A percentile compares a stretch with the other conserved stretches of the same genome.
These are phyloP conservation scores for Kondoa subrosea DNA, from an alignment of 768 basidiomycete species.

Conservation along the genomic window DNA sequence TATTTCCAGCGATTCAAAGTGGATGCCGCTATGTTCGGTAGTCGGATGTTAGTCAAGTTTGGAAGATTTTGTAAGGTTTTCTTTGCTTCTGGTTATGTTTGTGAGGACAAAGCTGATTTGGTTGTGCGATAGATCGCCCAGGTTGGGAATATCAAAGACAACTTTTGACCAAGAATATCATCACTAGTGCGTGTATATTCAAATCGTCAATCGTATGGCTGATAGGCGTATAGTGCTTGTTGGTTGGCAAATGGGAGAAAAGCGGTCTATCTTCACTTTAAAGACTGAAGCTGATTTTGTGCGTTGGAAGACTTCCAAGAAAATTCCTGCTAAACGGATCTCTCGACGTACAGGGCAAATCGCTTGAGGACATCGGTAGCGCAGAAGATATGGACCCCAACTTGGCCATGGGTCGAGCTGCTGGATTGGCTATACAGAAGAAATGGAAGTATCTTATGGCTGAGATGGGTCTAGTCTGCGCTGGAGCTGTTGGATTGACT, in stretches of 20 bases:
- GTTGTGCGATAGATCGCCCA: no score
- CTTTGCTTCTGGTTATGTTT: no score
- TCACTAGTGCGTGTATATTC: neutral
- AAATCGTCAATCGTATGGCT: neutral
- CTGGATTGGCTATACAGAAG: neutral
- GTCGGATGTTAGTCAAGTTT: neutral
- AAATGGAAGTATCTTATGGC: neutral
- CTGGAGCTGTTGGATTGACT: neutral
- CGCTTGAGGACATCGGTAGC: neutral
- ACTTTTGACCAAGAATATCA: neutral
- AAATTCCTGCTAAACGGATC: no score
- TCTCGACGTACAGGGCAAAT: no score
- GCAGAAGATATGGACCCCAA: neutral
- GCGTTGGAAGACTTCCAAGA: no score
- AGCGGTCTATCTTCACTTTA: neutral
- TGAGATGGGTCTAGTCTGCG: neutral
- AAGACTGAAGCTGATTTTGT: neutral
- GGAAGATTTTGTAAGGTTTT: neutral
- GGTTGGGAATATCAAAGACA: neutral
- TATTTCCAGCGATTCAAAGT: neutral
- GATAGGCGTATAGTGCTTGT: neutral
- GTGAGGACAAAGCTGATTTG: no score
- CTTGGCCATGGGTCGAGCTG: neutral
- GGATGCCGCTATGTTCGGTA: neutral
- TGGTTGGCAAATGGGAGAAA: neutral